Percentiles rank a stretch among this genome's conserved stretches.
Conservation (phyloP, 495 filamentous ascomycete genomes). For the Annulohypoxylon bovei region DNA sequence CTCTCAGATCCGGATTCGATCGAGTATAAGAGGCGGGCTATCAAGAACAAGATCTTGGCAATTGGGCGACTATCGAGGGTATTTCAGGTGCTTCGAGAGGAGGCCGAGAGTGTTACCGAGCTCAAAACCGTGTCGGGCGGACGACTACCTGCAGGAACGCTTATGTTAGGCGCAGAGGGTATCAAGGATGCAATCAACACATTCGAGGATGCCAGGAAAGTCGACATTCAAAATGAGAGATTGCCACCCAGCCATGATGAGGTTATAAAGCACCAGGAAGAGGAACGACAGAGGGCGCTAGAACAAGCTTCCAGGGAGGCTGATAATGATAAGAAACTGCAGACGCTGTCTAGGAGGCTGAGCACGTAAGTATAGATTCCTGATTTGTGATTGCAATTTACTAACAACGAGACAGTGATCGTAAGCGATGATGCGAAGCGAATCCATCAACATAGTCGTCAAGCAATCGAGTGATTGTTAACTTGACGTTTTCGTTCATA, state of each 20-base stretch:
- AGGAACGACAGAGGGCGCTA: slow-evolving; percentile 81
- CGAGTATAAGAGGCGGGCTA: slow-evolving; percentile 91
- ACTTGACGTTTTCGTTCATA: slow-evolving; percentile 28
- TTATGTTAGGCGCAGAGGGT: slow-evolving; percentile 97
- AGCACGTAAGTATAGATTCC: slow-evolving; percentile 81
- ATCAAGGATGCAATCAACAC: slow-evolving; percentile 99
- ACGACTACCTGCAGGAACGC: slow-evolving; percentile 89
- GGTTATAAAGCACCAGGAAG: slow-evolving; percentile 79
- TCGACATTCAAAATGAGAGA: slow-evolving; percentile 95
- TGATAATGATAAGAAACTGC: slow-evolving; percentile 87
- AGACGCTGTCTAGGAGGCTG: slow-evolving; percentile 84
- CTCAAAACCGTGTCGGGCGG: slow-evolving; percentile 96
- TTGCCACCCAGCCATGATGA: slow-evolving; percentile 93
- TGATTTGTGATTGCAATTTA: not conserved
- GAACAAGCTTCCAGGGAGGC: slow-evolving; percentile 86
- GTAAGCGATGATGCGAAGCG: slow-evolving; percentile 41
- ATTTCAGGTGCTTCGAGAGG: slow-evolving; percentile 97
- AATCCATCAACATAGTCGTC: slow-evolving; percentile 29
- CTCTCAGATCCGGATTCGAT: slow-evolving; percentile 77
- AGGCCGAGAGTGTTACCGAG: slow-evolving; percentile 95
- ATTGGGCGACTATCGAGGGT: slow-evolving; percentile 97
- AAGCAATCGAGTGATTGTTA: slow-evolving; percentile 14
- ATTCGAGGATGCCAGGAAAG: slow-evolving; percentile 98
- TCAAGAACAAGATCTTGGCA: slow-evolving; percentile 99
- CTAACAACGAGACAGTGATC: slow-evolving; percentile 40